phyloP scores from a whole-genome alignment of 257 asterid genomes.

The Mitragyna speciosa region DNA sequence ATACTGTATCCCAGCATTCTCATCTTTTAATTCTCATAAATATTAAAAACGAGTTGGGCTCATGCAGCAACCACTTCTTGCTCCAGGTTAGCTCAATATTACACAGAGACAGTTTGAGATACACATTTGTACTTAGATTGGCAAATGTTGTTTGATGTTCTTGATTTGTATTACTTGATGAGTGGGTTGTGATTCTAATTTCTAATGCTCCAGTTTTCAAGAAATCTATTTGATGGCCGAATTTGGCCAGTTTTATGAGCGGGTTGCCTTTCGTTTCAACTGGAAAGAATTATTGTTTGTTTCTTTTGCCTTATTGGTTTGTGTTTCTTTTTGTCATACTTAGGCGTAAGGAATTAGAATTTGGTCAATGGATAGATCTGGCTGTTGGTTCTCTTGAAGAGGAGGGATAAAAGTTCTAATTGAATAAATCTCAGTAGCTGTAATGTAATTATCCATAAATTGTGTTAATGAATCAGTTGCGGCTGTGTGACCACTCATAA shows the following conservation, averaged over 20 bases:
- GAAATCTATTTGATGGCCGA: no score
- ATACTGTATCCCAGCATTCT: not conserved
- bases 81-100: conserved; percentile 41
- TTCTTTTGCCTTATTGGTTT: no score
- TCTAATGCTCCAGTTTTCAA: no score
- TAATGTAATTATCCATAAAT: not conserved
- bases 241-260: no score
- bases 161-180: no score
- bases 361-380: not conserved
- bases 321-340: not conserved
- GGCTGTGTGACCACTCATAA: not conserved
- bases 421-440: not conserved
- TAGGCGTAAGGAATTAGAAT: not conserved
- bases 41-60: not conserved
- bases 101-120: not conserved
- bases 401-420: not conserved
- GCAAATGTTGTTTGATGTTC: no score
- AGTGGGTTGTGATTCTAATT: no score
- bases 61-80: conserved; percentile 50
- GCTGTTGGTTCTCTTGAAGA: not conserved
- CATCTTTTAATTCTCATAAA: not conserved
- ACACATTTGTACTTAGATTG: not conserved
- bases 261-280: no score
- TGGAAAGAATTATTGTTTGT: no score
- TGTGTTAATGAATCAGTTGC: not conserved